These are phyloP conservation scores for Inga leiocalycina DNA, from an alignment of 306 rosid species.

Conservation along the genomic window DNA sequence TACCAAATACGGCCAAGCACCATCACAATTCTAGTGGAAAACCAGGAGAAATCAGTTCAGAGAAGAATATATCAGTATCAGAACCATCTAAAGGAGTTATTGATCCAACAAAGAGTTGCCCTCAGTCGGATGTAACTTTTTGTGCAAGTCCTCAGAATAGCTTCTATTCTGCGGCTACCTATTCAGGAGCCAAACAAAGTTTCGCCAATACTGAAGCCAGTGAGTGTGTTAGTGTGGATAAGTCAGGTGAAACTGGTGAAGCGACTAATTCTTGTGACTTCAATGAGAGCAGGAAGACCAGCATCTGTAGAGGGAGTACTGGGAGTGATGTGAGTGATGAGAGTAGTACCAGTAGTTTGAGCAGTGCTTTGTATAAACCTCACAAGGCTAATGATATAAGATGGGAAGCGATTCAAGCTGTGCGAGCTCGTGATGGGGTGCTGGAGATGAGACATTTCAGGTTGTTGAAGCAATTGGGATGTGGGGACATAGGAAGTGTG, in stretches of 20 bases:
- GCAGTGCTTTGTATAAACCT: conserved; percentile 72
- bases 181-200: conserved; percentile 91
- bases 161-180: conserved; percentile 67
- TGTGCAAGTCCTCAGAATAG: conserved; percentile 85
- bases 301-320: conserved; percentile 75
- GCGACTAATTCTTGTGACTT: conserved; percentile 54
- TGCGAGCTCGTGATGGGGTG: conserved; percentile 62
- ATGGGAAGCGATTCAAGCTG: conserved; percentile 82
- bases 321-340: conserved; percentile 81
- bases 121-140: conserved; percentile 50
- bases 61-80: conserved; percentile 28
- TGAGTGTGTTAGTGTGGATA: conserved; percentile 65
- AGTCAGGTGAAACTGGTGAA: conserved; percentile 56
- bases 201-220: conserved; percentile 86
- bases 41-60: conserved; percentile 32
- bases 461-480: conserved; percentile 62
- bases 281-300: conserved; percentile 72
- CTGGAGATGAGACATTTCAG: conserved; percentile 69
- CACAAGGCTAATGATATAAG: conserved; percentile 75
- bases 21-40: conserved; percentile 34
- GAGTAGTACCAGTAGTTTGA: conserved; percentile 71
- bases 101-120: conserved; percentile 45
- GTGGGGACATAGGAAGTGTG: conserved; percentile 87
- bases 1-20: conserved; percentile 34
- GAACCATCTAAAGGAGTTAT: conserved; percentile 46